Evolutionary conservation across 495 filamentous ascomycete species (phyloP), one percentile per base, ranked within the genome.

Genomic region (Monascus purpureus): DNA sequence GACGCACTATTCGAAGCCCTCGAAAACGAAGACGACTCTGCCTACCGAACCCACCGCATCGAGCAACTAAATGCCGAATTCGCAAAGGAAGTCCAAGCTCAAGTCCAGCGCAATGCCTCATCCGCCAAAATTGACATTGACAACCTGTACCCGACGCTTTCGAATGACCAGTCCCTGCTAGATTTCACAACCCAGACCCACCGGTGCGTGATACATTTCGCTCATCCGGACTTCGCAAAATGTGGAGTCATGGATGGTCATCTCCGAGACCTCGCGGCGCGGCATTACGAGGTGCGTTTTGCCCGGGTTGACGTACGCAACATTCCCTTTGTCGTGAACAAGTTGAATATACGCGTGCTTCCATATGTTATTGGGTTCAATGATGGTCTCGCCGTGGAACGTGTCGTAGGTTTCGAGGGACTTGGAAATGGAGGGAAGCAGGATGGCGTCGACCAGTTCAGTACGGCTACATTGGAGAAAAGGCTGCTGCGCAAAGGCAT

Each of bases 291-390:
- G 41, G 75, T 80, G 2, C 60, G 75, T 8, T 78, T 85, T 43
- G 57, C 80, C 14, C 61, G 64, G 6, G 76, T 82, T 12, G 70
- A 78, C 42, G 81, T 85, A 27, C 73, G 75, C 22, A 73, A 80
- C 31, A 77, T 75, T 25, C 75, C 80, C 0, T 87, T 84, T 35
- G 49, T 87, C 13, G 76, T 80, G 8, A 68, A 72, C 39, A 81
- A 75, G 36, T 46, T 87, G 28, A 73, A 72, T 28, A 65, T 87
- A 6, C 56, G 73, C 36, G 73, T 85, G 1, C 47, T 87, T 25
- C 81, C 81, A 0, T 87, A 80, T 42, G 75, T 87, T 32, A 69
- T 87, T 40, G 72, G 70, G 14, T 85, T 85, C 40, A 57, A 75
- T 30, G 72, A 80, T 51, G 81, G 80, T 4, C 52, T 78, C 23